Evolutionary conservation across 345 rosid genomes (phyloP), one percentile per base, ranked within the genome.

Genomic region (Bruguiera gymnorhiza): DNA sequence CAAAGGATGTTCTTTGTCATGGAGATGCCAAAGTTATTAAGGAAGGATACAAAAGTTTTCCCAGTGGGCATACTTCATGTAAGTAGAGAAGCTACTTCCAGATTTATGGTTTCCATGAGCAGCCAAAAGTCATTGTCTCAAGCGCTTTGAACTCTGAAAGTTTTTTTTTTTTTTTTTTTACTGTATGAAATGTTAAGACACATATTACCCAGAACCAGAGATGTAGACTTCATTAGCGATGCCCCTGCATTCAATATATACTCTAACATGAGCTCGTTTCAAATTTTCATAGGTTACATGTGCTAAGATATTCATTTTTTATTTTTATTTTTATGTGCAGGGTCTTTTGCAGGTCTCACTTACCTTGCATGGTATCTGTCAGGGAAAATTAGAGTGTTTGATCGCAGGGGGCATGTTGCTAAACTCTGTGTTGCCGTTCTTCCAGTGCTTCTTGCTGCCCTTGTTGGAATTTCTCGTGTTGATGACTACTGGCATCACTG

Each of bases 401-500:
- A 68, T 30, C 65, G 65, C 21, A 61, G 59, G 59, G 59, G 59
- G 10, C 59, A 55, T 55, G 59, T 55, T 9, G 59, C 59, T 23
- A 55, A 89, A 65, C 83, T 84, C 32, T 85, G 88, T 72, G 68
- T 85, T 15, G 73, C 84, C 46, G 73, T 87, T 31, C 37, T 87
- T 48, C 95, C 89, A 1, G 55, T 87, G 37, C 85, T 89, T 56
- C 13, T 72, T 5, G 91, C 90, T 29, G 63, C 78, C 39, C 77
- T 86, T 18, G 81, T 89, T 27, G 87, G 87, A 1, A 75, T 87
- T 71, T 77, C 95, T 50, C 87, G 88, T 2, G 85, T 89, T 0
- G 87, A 83, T 50, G 92, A 87, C 68, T 83, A 89, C 66, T 87
- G 92, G 92, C 91, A 89, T 70, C 91, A 89, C 43, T 89, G 95